Conservation (phyloP, 176 grass and related monocot genomes). For the Eragrostis curvula region DNA sequence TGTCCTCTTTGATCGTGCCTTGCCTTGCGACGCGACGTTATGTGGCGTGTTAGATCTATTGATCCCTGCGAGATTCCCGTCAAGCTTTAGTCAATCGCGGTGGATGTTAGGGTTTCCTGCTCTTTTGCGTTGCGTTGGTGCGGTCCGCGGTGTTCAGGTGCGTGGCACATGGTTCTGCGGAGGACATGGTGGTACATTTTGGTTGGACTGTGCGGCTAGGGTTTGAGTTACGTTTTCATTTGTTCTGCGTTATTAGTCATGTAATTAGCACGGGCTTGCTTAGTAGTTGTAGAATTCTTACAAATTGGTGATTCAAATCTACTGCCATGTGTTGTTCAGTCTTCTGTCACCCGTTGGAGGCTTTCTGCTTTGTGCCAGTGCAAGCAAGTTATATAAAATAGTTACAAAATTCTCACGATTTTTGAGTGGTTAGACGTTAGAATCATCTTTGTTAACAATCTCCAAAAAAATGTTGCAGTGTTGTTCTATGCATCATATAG, state of each 20-base stretch:
- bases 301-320: not conserved
- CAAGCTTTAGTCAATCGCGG: not conserved
- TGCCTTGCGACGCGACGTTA: not conserved
- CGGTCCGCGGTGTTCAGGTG: not conserved
- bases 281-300: not conserved
- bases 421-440: not conserved
- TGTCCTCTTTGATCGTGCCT: not conserved
- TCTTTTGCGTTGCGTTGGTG: not conserved
- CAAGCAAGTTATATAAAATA: not conserved
- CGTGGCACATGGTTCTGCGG: not conserved
- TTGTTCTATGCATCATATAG: not conserved
- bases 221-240: not conserved
- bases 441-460: not conserved
- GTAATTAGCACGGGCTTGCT: not conserved
- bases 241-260: not conserved
- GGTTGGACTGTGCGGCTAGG: constrained; percentile 16
- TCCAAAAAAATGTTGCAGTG: not conserved
- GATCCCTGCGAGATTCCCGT: not conserved
- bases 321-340: not conserved
- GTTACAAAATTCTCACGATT: not conserved
- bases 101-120: not conserved
- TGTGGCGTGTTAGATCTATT: not conserved
- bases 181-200: not conserved
- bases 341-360: not conserved
- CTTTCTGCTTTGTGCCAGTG: not conserved